A percentile compares a stretch with the other conserved stretches of the same genome.
Evolutionary conservation across 2,329 filamentous ascomycete species (phyloP).

Genomic region (Aspergillus sp.): DNA sequence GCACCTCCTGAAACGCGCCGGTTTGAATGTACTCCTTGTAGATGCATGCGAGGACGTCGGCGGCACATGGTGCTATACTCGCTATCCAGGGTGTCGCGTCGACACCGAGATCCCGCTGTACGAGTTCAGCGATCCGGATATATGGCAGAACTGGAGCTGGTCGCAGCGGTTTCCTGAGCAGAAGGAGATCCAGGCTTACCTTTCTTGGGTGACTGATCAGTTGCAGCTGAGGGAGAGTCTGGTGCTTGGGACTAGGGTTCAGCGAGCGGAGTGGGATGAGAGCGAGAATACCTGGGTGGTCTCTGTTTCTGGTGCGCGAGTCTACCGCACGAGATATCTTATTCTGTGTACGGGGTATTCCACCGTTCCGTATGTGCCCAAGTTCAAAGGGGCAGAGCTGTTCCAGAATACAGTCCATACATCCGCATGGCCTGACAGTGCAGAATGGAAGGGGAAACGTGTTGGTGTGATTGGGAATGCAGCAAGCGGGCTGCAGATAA

Average conservation of each 20-base stretch:
- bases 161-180: not conserved
- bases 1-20: not conserved
- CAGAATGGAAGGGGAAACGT: not conserved
- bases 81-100: not conserved
- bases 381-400: not conserved
- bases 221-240: not conserved
- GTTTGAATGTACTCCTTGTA: not conserved
- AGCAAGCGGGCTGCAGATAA: not conserved
- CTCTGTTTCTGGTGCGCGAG: not conserved
- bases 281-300: not conserved
- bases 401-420: not conserved
- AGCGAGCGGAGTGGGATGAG: not conserved
- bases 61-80: conserved; percentile 1
- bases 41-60: not conserved
- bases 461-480: not conserved
- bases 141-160: conserved; percentile 1
- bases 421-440: not conserved
- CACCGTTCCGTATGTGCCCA: not conserved
- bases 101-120: not conserved
- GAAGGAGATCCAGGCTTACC: not conserved
- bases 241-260: not conserved
- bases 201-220: not conserved
- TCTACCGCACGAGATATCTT: not conserved
- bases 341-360: not conserved
- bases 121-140: not conserved